Base-by-base conservation (phyloP, 106 monocot species). In the Iris macrosiphon region DNA sequence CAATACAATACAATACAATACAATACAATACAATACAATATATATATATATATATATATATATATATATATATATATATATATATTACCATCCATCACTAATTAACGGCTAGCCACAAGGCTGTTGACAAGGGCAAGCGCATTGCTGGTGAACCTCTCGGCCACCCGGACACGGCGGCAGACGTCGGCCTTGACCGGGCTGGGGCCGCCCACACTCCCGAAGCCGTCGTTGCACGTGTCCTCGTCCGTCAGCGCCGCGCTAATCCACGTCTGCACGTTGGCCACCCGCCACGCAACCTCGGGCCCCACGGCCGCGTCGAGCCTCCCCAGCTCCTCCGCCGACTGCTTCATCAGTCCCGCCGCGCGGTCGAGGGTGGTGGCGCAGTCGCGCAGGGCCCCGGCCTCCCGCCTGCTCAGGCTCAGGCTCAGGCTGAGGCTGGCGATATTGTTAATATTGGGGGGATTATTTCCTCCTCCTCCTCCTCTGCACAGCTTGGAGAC, bases 231-330 rank as follows among this genome's bases (percentile, higher is more conserved):
- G 46, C 85, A 86, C 30, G 79, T 86, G 34, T 74, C 80, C 70
- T 74, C 80, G 52, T 86, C 55, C 15, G 86, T 86, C 33, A 86
- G 44, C 20, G 81, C 86, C 8, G 80, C 81, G 63, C 81, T 86
- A 61, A 81, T 68, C 81, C 86, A 84, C 40, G 84, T 84, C 72
- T 61, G 74, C 52, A 79, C 84, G 31, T 84, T 79, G 15, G 51
- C 55, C 31, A 75, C 65, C 40, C 69, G 46, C 78, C 51, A 67
- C 37, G 42, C 59, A 2, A 66, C 3, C 52, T 57, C 63, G 11
- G 43, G 16, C 43, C 33, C 77, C 7, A 29, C 55, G 16, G n/a
- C 26, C 38, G 6, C 28, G 31, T 18, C 46, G 40, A 82, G 16
- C 57, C 38, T 47, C 57, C 1, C 15, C 15, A 82, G 50, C 59